phyloP scores from a whole-genome alignment of 768 basidiomycete genomes.

The Pulveroboletus sp. region DNA sequence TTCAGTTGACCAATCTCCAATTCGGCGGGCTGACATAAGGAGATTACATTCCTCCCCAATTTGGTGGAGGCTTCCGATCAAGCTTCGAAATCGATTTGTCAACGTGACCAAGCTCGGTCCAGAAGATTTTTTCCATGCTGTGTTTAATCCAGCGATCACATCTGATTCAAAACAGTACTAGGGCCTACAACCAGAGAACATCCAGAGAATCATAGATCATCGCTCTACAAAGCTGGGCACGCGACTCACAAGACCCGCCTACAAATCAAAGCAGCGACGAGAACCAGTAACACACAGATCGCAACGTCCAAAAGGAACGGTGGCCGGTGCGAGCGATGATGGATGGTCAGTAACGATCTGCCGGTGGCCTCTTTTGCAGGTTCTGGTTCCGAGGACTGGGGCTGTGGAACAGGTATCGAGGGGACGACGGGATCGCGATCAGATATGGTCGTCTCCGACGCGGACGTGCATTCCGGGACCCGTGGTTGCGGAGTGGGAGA shows the following conservation, averaged over 20 bases:
- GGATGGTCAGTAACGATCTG: conserved; percentile 15
- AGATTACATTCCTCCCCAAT: conserved; percentile 14
- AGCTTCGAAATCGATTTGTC: conserved; percentile 15
- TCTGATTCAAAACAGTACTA: conserved; percentile 13
- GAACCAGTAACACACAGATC: conserved; percentile 66
- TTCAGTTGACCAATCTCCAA: conserved; percentile 25
- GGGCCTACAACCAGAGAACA: conserved; percentile 12
- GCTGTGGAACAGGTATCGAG: conserved; percentile 13
- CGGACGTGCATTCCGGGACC: conserved; percentile 18
- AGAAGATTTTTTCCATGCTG: conserved; percentile 16
- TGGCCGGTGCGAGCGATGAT: conserved; percentile 34
- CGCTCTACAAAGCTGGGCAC: conserved; percentile 11
- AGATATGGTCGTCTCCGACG: conserved; percentile 8
- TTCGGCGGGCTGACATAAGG: conserved; percentile 26
- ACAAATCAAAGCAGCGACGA: conserved; percentile 65
- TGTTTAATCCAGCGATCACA: conserved; percentile 11
- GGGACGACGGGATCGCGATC: conserved; percentile 18
- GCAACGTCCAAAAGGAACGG: conserved; percentile 69
- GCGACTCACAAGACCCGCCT: conserved; percentile 46
- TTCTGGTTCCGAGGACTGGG: conserved; percentile 9
- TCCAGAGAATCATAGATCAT: conserved; percentile 22
- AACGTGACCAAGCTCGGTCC: conserved; percentile 19
- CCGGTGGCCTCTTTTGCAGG: no score
- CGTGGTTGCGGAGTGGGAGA: conserved; percentile 13
- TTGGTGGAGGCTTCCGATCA: conserved; percentile 18